A percentile compares a stretch with the other conserved stretches of the same genome.
Evolutionary conservation across 257 asterid species (phyloP).

Genomic region (Penstemon barbatus): DNA sequence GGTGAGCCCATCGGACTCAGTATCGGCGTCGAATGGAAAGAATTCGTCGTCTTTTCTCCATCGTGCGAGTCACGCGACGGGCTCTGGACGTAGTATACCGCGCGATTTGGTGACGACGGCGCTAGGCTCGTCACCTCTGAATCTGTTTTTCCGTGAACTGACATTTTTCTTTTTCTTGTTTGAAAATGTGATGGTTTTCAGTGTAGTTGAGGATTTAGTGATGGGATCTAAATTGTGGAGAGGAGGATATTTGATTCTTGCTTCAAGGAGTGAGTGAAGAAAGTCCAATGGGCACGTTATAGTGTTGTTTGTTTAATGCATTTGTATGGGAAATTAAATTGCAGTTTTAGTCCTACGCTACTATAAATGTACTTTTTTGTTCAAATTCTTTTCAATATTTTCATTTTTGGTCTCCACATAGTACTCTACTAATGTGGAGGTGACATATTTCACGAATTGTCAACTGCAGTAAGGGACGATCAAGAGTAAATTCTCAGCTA

Average conservation of each 20-base stretch:
- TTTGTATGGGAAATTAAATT: too few species aligned
- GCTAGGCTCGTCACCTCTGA: slow-evolving; percentile 91
- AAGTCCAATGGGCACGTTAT: slow-evolving; percentile 48
- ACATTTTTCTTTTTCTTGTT: slow-evolving; percentile 32
- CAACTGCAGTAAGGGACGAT: too few species aligned
- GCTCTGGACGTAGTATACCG: slow-evolving; percentile 90
- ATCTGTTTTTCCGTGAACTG: slow-evolving; percentile 81
- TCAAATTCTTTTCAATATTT: too few species aligned
- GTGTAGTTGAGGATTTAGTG: slow-evolving; percentile 10
- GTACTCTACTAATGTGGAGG: too few species aligned
- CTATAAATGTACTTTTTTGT: too few species aligned
- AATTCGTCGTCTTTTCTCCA: slow-evolving; percentile 89
- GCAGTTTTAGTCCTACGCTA: too few species aligned
- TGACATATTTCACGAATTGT: too few species aligned
- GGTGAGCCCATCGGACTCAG: slow-evolving; percentile 92
- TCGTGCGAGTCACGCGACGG: slow-evolving; percentile 97
- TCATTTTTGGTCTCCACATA: too few species aligned
- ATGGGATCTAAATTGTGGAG: slow-evolving; percentile 24
- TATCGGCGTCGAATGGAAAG: slow-evolving; percentile 86
- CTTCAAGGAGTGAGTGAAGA: slow-evolving; percentile 30
- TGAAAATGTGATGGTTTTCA: not conserved
- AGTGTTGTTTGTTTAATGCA: too few species aligned
- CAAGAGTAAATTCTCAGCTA: too few species aligned
- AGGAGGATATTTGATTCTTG: slow-evolving; percentile 34
- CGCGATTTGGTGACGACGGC: slow-evolving; percentile 78